Conservation (phyloP, 352 stramenopile genomes). For the Aphanomyces invadans region DNA sequence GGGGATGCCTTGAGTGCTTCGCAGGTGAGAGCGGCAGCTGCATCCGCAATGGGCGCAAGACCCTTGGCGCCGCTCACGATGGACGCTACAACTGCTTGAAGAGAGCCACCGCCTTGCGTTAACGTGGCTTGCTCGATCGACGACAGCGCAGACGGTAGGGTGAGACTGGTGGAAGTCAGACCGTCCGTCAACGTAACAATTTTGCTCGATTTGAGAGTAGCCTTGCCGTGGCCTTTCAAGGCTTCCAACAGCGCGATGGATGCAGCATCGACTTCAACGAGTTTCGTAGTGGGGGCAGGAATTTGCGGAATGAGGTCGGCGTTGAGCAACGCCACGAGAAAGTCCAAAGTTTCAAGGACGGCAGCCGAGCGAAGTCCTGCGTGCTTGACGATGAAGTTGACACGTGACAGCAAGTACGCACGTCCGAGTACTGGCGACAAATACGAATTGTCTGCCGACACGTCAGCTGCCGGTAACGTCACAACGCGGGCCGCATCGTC, state of each 20-base stretch:
- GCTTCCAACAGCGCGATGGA: conserved; percentile 31
- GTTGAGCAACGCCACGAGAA: conserved; percentile 55
- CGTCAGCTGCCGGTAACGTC: not conserved
- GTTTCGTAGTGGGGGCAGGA: conserved; percentile 3
- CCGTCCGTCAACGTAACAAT: conserved; percentile 24
- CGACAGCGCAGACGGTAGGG: conserved; percentile 36
- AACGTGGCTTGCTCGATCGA: conserved; percentile 37
- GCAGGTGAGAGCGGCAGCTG: conserved; percentile 74
- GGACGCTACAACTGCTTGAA: conserved; percentile 50
- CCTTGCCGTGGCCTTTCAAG: conserved; percentile 30
- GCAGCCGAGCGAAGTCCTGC: conserved; percentile 25
- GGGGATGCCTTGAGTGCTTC: conserved; percentile 59
- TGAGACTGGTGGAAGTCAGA: conserved; percentile 25
- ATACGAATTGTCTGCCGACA: not conserved
- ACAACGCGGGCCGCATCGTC: not conserved
- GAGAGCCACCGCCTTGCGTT: conserved; percentile 29
- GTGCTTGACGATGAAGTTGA: conserved; percentile 25
- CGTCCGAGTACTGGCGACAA: conserved; percentile 6
- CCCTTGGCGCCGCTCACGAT: conserved; percentile 55
- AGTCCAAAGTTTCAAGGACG: conserved; percentile 32
- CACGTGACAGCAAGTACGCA: conserved; percentile 1
- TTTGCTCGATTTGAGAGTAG: conserved; percentile 17
- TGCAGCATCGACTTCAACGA: conserved; percentile 27
- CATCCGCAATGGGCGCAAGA: conserved; percentile 57
- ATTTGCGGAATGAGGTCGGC: conserved; percentile 39